Evolutionary conservation across 768 basidiomycete species (phyloP).

Genomic region (Suillus americanus): DNA sequence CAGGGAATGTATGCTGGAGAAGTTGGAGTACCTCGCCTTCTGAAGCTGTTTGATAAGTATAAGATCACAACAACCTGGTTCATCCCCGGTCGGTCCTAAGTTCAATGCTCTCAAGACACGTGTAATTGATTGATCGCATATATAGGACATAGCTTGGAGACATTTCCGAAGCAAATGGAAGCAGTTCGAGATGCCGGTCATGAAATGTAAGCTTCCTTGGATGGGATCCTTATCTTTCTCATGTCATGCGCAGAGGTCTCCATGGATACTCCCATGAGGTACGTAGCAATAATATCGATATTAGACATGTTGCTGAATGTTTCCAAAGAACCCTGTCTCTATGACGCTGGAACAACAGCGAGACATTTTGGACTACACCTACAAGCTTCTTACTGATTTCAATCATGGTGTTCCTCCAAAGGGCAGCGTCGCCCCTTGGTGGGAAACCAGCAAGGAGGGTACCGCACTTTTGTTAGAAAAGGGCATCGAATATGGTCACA

Average conservation of each 20-base stretch:
- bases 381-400: constrained; percentile 63
- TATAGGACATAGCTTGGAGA: constrained; percentile 68
- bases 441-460: constrained; percentile 73
- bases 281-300: neutral
- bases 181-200: constrained; percentile 72
- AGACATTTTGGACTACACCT: constrained; percentile 67
- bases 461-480: constrained; percentile 63
- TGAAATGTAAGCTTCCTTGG: constrained; percentile 48
- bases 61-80: constrained; percentile 73
- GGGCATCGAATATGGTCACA: constrained; percentile 69
- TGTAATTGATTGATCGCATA: neutral
- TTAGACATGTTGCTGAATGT: neutral
- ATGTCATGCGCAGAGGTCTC: constrained; percentile 44
- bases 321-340: constrained; percentile 51
- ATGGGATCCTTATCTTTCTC: neutral
- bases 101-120: neutral
- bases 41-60: constrained; percentile 73
- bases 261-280: constrained; percentile 76
- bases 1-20: constrained; percentile 75
- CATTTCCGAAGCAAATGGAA: constrained; percentile 70
- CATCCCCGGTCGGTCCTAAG: constrained; percentile 52
- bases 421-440: constrained; percentile 76
- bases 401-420: constrained; percentile 59
- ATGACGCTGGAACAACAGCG: constrained; percentile 68
- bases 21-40: constrained; percentile 64